phyloP scores from a whole-genome alignment of 23 red algal species.

The Gracilaria gracilis region DNA sequence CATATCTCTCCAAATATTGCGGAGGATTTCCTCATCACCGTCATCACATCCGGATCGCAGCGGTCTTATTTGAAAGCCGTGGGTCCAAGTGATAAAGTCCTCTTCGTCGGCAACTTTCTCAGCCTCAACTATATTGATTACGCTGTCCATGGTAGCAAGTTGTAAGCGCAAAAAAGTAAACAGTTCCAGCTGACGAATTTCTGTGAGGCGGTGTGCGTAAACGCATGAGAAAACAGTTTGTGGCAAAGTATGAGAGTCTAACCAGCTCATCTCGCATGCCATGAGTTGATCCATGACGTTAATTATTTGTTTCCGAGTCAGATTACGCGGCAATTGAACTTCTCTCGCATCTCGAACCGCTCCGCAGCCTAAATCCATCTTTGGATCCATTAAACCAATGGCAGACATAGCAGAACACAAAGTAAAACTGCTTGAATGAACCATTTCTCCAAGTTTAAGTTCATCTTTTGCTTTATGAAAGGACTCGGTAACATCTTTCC shows the following conservation, averaged over 20 bases:
- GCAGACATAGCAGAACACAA: slow-evolving; percentile 82
- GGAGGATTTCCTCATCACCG: slow-evolving; percentile 43
- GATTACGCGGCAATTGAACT: slow-evolving; percentile 30
- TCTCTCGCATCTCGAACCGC: slow-evolving; percentile 35
- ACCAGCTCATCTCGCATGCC: slow-evolving; percentile 59
- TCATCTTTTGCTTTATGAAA: slow-evolving; percentile 49
- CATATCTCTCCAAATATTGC: slow-evolving; percentile 38
- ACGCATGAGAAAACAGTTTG: slow-evolving; percentile 80
- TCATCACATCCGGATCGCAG: slow-evolving; percentile 35
- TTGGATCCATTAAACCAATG: slow-evolving; percentile 84
- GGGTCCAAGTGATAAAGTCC: slow-evolving; percentile 69
- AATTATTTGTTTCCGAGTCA: slow-evolving; percentile 54
- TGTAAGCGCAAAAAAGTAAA: slow-evolving; percentile 54
- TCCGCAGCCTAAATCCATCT: slow-evolving; percentile 81
- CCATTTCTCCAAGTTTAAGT: slow-evolving; percentile 72
- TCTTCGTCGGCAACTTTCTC: slow-evolving; percentile 69
- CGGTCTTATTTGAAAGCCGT: slow-evolving; percentile 64
- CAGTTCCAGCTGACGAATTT: slow-evolving; percentile 59
- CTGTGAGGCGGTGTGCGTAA: slow-evolving; percentile 54
- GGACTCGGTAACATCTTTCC: slow-evolving; percentile 72
- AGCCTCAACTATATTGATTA: slow-evolving; percentile 45
- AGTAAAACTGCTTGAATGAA: slow-evolving; percentile 52
- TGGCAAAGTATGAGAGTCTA: slow-evolving; percentile 64
- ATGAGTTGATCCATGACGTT: slow-evolving; percentile 70
- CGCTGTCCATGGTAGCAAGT: slow-evolving; percentile 64